Percentiles rank a stretch among this genome's conserved stretches.
Conservation (phyloP, 2,329 filamentous ascomycete species). For the Colletotrichum sp. region DNA sequence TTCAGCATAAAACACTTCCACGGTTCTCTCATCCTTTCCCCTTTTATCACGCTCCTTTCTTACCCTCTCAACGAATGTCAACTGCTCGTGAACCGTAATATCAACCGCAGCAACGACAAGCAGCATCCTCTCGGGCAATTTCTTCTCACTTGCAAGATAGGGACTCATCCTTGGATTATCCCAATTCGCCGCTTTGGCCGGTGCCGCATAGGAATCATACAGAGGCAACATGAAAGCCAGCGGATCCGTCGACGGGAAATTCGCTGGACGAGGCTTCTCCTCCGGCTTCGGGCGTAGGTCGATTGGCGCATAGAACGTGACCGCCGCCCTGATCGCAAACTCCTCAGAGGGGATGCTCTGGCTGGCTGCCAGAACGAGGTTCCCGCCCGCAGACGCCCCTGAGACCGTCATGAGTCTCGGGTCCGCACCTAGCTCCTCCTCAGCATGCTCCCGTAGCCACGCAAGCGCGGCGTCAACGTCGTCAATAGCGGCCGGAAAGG, state of each 20-base stretch:
- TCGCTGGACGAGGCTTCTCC: conserved; percentile 41
- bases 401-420: conserved; percentile 44
- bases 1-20: background rate
- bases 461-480: conserved; percentile 50
- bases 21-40: background rate
- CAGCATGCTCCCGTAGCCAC: conserved; percentile 44
- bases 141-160: conserved; percentile 35
- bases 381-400: conserved; percentile 49
- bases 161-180: conserved; percentile 41
- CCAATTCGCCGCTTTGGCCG: conserved; percentile 28
- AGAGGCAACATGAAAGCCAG: conserved; percentile 42
- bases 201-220: conserved; percentile 47
- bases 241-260: conserved; percentile 41
- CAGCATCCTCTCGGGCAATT: conserved; percentile 41
- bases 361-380: conserved; percentile 42
- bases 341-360: conserved; percentile 4
- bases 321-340: conserved; percentile 38
- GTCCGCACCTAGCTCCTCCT: conserved; percentile 39
- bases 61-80: conserved; percentile 38
- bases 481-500: conserved; percentile 52
- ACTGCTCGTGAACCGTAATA: conserved; percentile 45
- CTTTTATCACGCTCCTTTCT: conserved; percentile 21
- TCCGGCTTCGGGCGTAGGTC: conserved; percentile 43
- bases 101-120: conserved; percentile 45
- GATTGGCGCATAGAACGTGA: conserved; percentile 44